These are phyloP conservation scores for Paramecium octaurelia DNA, from an alignment of 73 alveolate species.

Conservation along the genomic window DNA sequence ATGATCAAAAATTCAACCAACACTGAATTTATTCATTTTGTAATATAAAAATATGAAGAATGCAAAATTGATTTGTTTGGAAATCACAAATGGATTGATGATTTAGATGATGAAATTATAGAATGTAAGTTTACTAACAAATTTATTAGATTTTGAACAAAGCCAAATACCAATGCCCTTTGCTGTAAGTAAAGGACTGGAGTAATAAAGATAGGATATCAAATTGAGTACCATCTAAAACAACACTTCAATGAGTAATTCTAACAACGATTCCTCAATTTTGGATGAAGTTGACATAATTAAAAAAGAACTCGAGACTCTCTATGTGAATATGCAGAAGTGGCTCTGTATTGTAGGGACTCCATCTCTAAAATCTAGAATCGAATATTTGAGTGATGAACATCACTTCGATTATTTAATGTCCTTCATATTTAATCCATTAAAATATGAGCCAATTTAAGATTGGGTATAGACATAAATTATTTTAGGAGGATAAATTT, in stretches of 20 bases:
- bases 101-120: neutral
- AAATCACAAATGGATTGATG: neutral
- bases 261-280: neutral
- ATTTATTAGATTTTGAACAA: neutral
- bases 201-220: neutral
- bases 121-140: neutral
- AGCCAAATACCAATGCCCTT: neutral
- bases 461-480: neutral
- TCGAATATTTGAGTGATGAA: neutral
- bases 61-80: neutral
- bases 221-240: neutral
- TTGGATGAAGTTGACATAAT: neutral
- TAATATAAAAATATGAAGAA: neutral
- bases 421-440: constrained; percentile 2
- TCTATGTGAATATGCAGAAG: neutral
- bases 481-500: neutral
- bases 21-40: neutral
- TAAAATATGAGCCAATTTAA: neutral
- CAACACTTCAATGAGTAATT: neutral
- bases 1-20: neutral
- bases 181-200: neutral
- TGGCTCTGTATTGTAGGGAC: neutral
- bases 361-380: neutral
- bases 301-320: neutral
- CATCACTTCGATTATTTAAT: neutral